Base-by-base conservation (phyloP, 2,329 filamentous ascomycete genomes). In the Magnaporthiopsis poae region DNA sequence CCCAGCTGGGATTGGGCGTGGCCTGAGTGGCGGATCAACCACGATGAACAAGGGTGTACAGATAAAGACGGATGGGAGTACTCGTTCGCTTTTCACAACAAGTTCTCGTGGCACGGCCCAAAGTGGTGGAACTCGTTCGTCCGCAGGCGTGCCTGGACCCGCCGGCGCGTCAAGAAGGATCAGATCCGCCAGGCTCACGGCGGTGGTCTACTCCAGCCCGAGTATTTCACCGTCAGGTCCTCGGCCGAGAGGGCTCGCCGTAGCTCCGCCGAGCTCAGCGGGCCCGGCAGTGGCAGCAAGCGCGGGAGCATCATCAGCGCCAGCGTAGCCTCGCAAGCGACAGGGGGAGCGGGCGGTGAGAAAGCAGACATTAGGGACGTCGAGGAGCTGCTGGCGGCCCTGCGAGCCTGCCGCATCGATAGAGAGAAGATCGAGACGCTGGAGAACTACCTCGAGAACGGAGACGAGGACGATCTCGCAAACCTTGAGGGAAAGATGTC, bases 61-160 rank as follows among this genome's bases (percentile, higher is more conserved):
- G 95, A 98, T 73, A 89, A 94, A 69, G 90, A 94, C 69, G 95
- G 95, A 3, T 99, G 95, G 95, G 90, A 96, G 75, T 99, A 99
- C 77, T 95, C 91, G 21, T 92, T 97, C 75, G 89, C 90, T 70
- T 99, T 98, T 74, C 81, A 81, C 70, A 86, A 84, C 68, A 81
- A 79, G 60, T 92, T 90, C 70, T 86, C 87, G 2, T 99, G 95
- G 95, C 95, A 99, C 76, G 88, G 89, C 3, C 90, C 90, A 25
- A 89, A 87, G 33, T 98, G 94, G 93, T 96, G 92, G 77, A 94
- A 93, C 75, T 96, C 92, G 1, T 99, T 94, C 74, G 95, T 97
- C n/a, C 84, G 95, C 52, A 83, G 95, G 71, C 85, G 95, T 69
- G 87, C 91, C 29, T 99, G 95, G 95, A 86, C 94, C 66, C 84